Percentiles rank a stretch among this genome's conserved stretches.
Evolutionary conservation across 306 rosid genomes (phyloP).

Genomic region (Mimosa bimucronata): DNA sequence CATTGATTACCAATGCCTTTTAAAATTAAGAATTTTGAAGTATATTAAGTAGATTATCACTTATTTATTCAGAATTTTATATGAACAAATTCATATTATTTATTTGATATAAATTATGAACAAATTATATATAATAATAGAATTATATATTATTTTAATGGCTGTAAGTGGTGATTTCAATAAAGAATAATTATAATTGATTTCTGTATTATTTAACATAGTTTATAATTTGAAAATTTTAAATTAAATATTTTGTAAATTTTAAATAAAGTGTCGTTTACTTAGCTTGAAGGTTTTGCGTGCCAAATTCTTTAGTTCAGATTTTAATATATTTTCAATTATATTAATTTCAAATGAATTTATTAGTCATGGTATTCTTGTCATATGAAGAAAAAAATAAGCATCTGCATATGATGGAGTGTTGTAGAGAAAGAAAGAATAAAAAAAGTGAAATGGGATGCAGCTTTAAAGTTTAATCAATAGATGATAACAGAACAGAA

Average conservation of each 20-base stretch:
- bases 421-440: neutral
- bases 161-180: neutral
- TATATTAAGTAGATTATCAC: neutral
- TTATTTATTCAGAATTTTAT: too few relatives aligned
- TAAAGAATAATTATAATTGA: neutral
- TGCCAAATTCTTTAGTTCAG: neutral
- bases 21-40: too few relatives aligned
- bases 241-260: too few relatives aligned
- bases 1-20: too few relatives aligned
- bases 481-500: neutral
- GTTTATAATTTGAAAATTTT: too few relatives aligned
- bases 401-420: neutral
- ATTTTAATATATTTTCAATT: neutral
- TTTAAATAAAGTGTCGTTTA: neutral
- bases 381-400: neutral
- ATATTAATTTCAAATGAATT: neutral
- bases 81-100: too few relatives aligned
- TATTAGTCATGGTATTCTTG: neutral
- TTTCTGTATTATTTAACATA: neutral
- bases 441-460: neutral
- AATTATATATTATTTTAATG: too few relatives aligned
- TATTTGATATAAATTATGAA: too few relatives aligned
- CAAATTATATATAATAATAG: too few relatives aligned
- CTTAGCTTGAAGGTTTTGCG: neutral
- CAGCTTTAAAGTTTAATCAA: neutral